Conservation (phyloP, 169 alveolate species). For the Cystoisospora suis region DNA sequence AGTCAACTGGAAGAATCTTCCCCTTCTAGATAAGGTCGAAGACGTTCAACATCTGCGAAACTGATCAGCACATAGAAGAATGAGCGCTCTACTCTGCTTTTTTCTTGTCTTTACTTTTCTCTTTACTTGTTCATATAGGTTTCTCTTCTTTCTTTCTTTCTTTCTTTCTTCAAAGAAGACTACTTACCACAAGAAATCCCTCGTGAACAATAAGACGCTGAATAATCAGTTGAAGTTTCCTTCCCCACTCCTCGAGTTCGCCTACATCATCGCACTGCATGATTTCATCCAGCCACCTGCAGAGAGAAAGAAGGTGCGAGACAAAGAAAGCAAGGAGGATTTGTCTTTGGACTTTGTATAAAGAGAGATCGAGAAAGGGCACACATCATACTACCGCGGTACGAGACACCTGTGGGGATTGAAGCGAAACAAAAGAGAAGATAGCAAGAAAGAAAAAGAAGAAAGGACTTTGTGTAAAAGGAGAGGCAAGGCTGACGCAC, state of each 20-base stretch:
- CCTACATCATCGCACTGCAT: constrained; percentile 44
- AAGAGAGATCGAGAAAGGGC: too few species aligned
- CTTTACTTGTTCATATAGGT: not conserved
- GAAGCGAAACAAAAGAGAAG: too few species aligned
- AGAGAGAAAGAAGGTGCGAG: not conserved
- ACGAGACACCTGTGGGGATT: too few species aligned
- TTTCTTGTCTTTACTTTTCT: not conserved
- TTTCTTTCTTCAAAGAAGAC: not conserved
- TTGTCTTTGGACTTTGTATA: too few species aligned
- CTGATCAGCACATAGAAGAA: too few species aligned
- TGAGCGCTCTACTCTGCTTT: not conserved
- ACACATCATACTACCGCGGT: too few species aligned
- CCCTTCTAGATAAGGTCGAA: too few species aligned
- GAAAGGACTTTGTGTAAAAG: too few species aligned
- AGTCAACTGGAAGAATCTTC: too few species aligned
- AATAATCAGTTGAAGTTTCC: constrained; percentile 39
- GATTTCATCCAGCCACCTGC: constrained; percentile 61
- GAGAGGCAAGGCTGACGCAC: too few species aligned
- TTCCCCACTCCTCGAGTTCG: constrained; percentile 38
- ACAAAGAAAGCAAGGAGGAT: not conserved
- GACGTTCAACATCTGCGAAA: too few species aligned
- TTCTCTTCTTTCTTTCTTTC: not conserved
- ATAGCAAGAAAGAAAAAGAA: too few species aligned
- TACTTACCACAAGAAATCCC: constrained; percentile 38
- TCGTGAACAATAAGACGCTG: constrained; percentile 48